Base-by-base conservation (phyloP, 306 rosid species). In the Medicago arabica region DNA sequence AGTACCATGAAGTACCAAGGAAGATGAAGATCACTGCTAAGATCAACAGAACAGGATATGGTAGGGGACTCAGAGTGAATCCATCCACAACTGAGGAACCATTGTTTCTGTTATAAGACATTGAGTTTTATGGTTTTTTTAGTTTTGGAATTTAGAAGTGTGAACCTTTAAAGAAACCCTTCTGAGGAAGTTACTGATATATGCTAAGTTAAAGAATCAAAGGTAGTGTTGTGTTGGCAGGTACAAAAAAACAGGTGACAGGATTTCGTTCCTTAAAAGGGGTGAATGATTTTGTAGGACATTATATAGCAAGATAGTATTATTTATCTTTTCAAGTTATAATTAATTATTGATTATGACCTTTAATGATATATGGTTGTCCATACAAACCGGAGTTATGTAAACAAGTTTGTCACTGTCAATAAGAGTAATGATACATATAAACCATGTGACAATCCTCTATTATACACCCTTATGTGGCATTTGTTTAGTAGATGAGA, bases 11-110 rank as follows among this genome's bases (percentile, higher is more conserved):
- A 8, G 58, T 47, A 19, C 93, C 86, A 4, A 93, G 78, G 67
- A 90, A 90, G 86, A 86, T 7, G 28, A 81, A 87, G 82, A 85
- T 73, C 49, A 87, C 82, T 41, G 90, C 89, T 2, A 93, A 77
- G 78, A 91, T 83, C n/a, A 91, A 60, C 18, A 91, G 83, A 67
- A 91, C 97, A 19, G 98, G 98, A 70, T 88, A 91, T 34, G 92
- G 96, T 12, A 88, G 81, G 10, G 97, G 98, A 64, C 53, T 79
- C 44, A 93, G 83, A 60, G 93, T 78, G 80, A 93, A 88, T 7
- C 81, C 87, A 11, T 93, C 97, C 16, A 88, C 50, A 74, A 88
- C 51, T 13, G 97, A 83, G 12, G 72, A 75, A 68, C 57, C 11
- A 61, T 78, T 79, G 88, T 70, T 89, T 85, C 86, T 86, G 49